These are phyloP conservation scores for Ascocoryne sarcoides DNA, from an alignment of 2,329 filamentous ascomycete genomes.

Conservation along the genomic window DNA sequence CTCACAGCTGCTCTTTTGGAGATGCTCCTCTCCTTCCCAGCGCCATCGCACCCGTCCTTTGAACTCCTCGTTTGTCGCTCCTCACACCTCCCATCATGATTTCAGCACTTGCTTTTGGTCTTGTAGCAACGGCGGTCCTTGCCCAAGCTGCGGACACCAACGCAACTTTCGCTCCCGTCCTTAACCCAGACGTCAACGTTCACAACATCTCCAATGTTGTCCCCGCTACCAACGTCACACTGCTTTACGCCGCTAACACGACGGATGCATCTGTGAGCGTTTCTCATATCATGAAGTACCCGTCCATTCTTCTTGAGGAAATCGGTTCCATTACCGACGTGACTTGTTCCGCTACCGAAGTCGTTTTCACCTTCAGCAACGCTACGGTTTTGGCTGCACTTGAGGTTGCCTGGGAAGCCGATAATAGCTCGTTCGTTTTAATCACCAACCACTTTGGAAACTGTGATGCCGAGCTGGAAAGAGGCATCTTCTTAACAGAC, in stretches of 20 bases:
- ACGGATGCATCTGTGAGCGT: background rate
- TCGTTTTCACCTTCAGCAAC: background rate
- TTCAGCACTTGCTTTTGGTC: background rate
- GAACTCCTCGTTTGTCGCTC: background rate
- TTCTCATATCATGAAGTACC: background rate
- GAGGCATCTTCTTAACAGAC: background rate
- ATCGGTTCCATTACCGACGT: background rate
- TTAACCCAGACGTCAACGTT: background rate
- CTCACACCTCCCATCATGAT: background rate
- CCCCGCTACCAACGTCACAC: background rate
- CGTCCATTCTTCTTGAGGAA: background rate
- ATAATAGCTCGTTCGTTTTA: background rate
- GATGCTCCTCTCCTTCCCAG: background rate
- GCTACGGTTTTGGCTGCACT: background rate
- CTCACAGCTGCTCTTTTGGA: background rate
- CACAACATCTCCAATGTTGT: background rate
- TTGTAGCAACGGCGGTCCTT: background rate
- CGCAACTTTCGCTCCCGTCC: background rate
- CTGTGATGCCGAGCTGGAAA: background rate
- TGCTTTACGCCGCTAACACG: background rate
- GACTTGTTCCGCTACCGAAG: background rate
- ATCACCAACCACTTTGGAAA: background rate
- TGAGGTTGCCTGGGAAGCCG: background rate
- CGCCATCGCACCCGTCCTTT: background rate
- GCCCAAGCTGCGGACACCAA: background rate